Evolutionary conservation across 306 rosid genomes (phyloP).

Genomic region (Fagus sylvatica): DNA sequence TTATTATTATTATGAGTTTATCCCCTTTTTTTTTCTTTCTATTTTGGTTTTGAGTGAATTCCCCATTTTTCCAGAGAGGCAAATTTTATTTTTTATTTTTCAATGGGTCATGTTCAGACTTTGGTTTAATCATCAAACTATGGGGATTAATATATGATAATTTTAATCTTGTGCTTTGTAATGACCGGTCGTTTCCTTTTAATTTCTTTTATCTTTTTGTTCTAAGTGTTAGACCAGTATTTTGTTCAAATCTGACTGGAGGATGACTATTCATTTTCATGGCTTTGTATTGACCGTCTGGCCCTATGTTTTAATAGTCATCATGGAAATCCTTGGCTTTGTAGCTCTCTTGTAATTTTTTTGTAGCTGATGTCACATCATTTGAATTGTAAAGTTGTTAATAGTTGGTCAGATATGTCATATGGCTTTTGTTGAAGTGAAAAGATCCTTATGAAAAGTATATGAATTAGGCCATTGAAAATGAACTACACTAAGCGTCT

Average conservation of each 20-base stretch:
- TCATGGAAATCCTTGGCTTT: not conserved
- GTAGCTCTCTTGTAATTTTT: not conserved
- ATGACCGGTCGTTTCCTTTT: not conserved
- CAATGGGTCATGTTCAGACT: not conserved
- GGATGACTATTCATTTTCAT: not conserved
- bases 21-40: not conserved
- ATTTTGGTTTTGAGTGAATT: too few relatives aligned
- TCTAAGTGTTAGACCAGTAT: not conserved
- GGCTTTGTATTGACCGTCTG: not conserved
- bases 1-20: not conserved
- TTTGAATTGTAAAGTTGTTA: not conserved
- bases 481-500: not conserved
- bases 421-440: not conserved
- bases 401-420: not conserved
- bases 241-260: not conserved
- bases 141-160: not conserved
- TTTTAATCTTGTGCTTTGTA: not conserved
- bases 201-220: not conserved
- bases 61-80: not conserved
- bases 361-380: not conserved
- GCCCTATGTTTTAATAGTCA: not conserved
- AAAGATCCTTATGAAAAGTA: not conserved
- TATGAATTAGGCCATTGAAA: not conserved
- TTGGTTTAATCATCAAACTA: not conserved
- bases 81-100: too few relatives aligned